Conservation (phyloP, 2,329 filamentous ascomycete species). For the Lecanicillium sp. region DNA sequence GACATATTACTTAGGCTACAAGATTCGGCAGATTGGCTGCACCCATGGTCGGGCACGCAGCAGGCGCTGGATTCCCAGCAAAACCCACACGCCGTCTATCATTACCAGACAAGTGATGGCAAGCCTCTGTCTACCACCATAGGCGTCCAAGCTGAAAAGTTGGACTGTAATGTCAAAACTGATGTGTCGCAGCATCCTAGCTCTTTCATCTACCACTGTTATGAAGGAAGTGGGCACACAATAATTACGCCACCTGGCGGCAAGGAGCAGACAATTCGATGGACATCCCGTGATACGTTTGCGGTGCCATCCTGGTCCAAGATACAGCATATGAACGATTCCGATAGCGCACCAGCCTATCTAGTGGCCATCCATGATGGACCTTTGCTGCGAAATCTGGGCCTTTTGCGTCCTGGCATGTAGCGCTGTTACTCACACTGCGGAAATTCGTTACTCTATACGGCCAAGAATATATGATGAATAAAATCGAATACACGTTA, state of each 20-base stretch:
- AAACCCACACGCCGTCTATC: conserved; percentile 22
- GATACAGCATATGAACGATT: conserved; percentile 35
- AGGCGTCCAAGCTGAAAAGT: conserved; percentile 39
- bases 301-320: conserved; percentile 44
- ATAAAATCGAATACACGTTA: no score
- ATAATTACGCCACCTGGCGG: conserved; percentile 25
- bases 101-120: conserved; percentile 25
- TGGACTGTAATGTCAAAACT: conserved; percentile 27
- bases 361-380: conserved; percentile 26
- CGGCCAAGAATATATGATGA: no score
- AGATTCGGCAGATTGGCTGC: conserved; percentile 30
- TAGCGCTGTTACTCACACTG: no score
- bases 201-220: conserved; percentile 46
- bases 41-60: conserved; percentile 37
- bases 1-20: conserved; percentile 14
- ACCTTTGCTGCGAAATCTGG: conserved; percentile 23
- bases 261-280: conserved; percentile 26
- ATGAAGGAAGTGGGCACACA: conserved; percentile 36
- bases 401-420: conserved; percentile 8
- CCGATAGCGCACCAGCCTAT: conserved; percentile 19
- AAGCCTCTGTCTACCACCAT: conserved; percentile 34
- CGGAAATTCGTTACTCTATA: no score
- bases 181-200: conserved; percentile 33
- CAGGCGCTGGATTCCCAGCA: conserved; percentile 23
- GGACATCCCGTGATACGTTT: conserved; percentile 44